Evolutionary conservation across 352 stramenopile genomes (phyloP).

Genomic region (Elongisporangium anandrum): DNA sequence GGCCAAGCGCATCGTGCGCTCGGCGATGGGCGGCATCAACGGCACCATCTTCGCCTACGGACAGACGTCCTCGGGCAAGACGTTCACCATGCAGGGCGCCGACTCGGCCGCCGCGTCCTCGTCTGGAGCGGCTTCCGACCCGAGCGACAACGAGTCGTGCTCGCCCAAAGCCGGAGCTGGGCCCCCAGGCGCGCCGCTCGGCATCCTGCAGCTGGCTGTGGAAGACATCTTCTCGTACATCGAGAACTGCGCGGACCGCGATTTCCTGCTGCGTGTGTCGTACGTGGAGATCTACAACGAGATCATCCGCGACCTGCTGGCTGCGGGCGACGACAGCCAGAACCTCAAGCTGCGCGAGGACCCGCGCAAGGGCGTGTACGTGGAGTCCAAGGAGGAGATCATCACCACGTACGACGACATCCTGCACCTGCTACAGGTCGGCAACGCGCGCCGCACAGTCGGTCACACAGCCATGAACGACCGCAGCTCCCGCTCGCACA

Average conservation of each 20-base stretch:
- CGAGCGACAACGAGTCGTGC: constrained; percentile 11
- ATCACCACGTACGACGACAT: constrained; percentile 82
- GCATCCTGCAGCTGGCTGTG: constrained; percentile 91
- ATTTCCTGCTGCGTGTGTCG: constrained; percentile 96
- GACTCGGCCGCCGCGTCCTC: constrained; percentile 1
- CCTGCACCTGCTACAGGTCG: constrained; percentile 51
- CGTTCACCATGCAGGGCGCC: constrained; percentile 95
- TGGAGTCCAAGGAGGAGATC: constrained; percentile 94
- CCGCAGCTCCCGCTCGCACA: constrained; percentile 73
- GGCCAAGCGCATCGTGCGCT: constrained; percentile 68
- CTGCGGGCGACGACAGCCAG: constrained; percentile 27
- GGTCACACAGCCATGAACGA: constrained; percentile 82
- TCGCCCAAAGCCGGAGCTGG: constrained; percentile 20
- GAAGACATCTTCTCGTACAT: constrained; percentile 93
- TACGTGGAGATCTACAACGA: constrained; percentile 99
- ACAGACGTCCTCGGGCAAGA: constrained; percentile 95
- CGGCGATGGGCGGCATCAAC: constrained; percentile 74
- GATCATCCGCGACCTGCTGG: constrained; percentile 95
- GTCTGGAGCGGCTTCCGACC: not conserved
- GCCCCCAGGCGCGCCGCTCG: constrained; percentile 17
- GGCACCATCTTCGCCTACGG: constrained; percentile 95
- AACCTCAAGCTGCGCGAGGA: constrained; percentile 92
- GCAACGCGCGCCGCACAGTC: constrained; percentile 59
- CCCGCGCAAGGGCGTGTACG: constrained; percentile 94
- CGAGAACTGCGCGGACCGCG: constrained; percentile 71